These are phyloP conservation scores for Colletotrichum limetticola DNA, from an alignment of 2,329 filamentous ascomycete genomes.

Conservation along the genomic window DNA sequence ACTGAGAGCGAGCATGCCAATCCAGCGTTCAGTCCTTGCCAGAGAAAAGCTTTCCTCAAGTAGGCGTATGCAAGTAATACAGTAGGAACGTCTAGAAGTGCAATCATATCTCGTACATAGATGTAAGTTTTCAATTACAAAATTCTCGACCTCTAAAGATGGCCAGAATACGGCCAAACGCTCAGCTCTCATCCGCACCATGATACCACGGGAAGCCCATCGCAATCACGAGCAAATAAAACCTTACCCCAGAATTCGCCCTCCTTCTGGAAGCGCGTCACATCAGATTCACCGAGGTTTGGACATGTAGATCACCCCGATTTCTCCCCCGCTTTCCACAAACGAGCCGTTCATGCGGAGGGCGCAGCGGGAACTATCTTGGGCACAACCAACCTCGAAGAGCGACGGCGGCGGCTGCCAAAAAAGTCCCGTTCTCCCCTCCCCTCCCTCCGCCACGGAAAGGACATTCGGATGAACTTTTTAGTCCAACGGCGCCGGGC, in stretches of 20 bases:
- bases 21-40: not conserved
- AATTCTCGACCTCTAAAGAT: no score
- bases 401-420: no score
- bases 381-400: not conserved
- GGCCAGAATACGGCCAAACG: no score
- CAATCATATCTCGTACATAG: no score
- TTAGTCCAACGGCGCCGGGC: slow-evolving; percentile 8
- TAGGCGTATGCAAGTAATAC: no score
- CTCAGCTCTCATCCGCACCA: no score
- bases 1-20: no score
- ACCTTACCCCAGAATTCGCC: not conserved
- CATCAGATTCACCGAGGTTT: not conserved
- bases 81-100: no score
- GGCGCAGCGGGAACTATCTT: not conserved
- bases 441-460: not conserved
- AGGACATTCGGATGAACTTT: slow-evolving; percentile 19
- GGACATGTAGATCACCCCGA: not conserved
- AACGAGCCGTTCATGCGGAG: not conserved
- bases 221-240: not conserved
- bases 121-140: no score
- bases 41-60: no score
- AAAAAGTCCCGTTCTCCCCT: not conserved
- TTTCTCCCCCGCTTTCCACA: not conserved
- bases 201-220: not conserved
- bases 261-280: not conserved